Evolutionary conservation across 176 grass and related monocot species (phyloP).

Genomic region (Phoenix dactylifera): DNA sequence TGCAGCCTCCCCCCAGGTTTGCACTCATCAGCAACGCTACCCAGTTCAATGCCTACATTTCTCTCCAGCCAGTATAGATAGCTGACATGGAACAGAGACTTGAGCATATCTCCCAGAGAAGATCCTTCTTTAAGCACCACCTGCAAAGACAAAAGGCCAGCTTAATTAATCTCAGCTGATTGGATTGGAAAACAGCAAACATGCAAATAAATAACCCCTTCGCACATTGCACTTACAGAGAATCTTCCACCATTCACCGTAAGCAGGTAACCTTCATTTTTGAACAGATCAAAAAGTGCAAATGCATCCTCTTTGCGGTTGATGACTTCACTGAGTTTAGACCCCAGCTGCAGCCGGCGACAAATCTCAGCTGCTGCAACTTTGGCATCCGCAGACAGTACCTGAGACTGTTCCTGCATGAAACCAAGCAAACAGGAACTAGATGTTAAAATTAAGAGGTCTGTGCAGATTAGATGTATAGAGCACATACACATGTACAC

Average conservation of each 20-base stretch:
- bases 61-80: slow-evolving; percentile 96
- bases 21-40: slow-evolving; percentile 39
- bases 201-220: slow-evolving; percentile 14
- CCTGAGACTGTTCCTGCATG: slow-evolving; percentile 28
- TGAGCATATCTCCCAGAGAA: slow-evolving; percentile 84
- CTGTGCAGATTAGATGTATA: not conserved
- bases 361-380: slow-evolving; percentile 66
- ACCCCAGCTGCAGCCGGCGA: slow-evolving; percentile 54
- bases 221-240: slow-evolving; percentile 53
- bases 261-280: slow-evolving; percentile 77
- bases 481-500: no score
- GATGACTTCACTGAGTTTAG: slow-evolving; percentile 74
- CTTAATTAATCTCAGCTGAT: no score
- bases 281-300: slow-evolving; percentile 79
- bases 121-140: slow-evolving; percentile 84
- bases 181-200: no score
- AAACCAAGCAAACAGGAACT: slow-evolving; percentile 2
- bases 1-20: slow-evolving; percentile 61
- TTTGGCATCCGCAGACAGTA: slow-evolving; percentile 84
- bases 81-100: slow-evolving; percentile 82
- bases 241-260: slow-evolving; percentile 50
- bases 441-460: slow-evolving; percentile 2
- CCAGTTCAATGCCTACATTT: slow-evolving; percentile 52
- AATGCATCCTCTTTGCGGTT: slow-evolving; percentile 64
- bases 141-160: slow-evolving; percentile 24